Percentiles rank a stretch among this genome's conserved stretches.
Evolutionary conservation across 2,329 filamentous ascomycete genomes (phyloP).

Genomic region (Phaeosphaeria sp.): DNA sequence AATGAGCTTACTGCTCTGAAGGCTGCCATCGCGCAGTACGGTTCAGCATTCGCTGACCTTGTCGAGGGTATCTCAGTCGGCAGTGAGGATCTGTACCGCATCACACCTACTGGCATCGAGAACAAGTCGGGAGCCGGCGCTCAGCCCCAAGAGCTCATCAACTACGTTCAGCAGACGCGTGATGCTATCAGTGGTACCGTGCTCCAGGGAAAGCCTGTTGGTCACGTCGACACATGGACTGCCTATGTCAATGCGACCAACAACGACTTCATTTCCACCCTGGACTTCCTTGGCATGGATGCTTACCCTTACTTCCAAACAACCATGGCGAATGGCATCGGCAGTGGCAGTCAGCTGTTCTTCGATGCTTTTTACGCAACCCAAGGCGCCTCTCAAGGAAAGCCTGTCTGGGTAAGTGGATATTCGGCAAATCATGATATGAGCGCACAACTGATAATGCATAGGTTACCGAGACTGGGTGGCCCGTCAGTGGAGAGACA

Average conservation of each 20-base stretch:
- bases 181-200: slow-evolving; percentile 67
- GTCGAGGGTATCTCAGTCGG: slow-evolving; percentile 86
- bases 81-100: slow-evolving; percentile 72
- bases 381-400: slow-evolving; percentile 64
- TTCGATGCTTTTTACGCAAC: slow-evolving; percentile 69
- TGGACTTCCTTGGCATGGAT: slow-evolving; percentile 84
- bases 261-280: slow-evolving; percentile 69
- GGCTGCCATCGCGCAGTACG: slow-evolving; percentile 72
- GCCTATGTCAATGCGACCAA: slow-evolving; percentile 72
- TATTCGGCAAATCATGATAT: neutral
- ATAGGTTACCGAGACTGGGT: slow-evolving; percentile 80
- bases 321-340: slow-evolving; percentile 63
- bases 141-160: slow-evolving; percentile 66
- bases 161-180: slow-evolving; percentile 74
- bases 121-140: slow-evolving; percentile 69
- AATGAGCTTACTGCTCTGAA: slow-evolving; percentile 78
- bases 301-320: slow-evolving; percentile 85
- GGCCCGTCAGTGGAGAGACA: slow-evolving; percentile 74
- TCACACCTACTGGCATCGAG: slow-evolving; percentile 70
- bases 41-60: slow-evolving; percentile 66
- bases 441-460: neutral
- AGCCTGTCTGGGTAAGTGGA: slow-evolving; percentile 69
- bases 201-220: slow-evolving; percentile 66
- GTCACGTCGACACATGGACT: slow-evolving; percentile 92
- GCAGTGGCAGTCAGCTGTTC: slow-evolving; percentile 70